Conservation (phyloP, 768 basidiomycete genomes). For the Boletus reticulatus region DNA sequence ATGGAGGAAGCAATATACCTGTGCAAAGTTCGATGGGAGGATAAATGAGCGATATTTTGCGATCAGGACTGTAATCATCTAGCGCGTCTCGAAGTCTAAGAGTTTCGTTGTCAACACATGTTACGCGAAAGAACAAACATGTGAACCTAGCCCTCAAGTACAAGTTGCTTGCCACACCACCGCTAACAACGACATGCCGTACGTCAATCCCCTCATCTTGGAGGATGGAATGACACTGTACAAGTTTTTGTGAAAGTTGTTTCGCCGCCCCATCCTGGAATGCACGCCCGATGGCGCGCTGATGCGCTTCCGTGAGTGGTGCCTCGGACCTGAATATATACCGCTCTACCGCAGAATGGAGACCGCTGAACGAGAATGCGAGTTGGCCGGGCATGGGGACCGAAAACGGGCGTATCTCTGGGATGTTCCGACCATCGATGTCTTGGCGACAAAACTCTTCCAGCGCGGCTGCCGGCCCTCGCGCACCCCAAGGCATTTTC, state of each 20-base stretch:
- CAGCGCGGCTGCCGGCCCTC: constrained; percentile 78
- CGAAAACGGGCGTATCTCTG: constrained; percentile 40
- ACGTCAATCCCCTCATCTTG: constrained; percentile 49
- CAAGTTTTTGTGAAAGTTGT: constrained; percentile 76
- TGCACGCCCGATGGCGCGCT: constrained; percentile 53
- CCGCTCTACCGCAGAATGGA: constrained; percentile 70
- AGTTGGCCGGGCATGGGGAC: constrained; percentile 52
- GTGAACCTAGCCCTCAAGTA: constrained; percentile 64
- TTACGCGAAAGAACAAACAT: not conserved
- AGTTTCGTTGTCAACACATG: not conserved
- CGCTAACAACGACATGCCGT: constrained; percentile 74
- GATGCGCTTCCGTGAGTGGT: constrained; percentile 25
- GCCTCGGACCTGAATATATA: constrained; percentile 43
- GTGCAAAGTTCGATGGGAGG: constrained; percentile 84
- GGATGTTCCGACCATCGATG: constrained; percentile 17
- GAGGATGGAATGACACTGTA: constrained; percentile 32
- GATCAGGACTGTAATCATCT: constrained; percentile 22
- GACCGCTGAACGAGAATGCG: constrained; percentile 75
- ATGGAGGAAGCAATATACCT: constrained; percentile 41
- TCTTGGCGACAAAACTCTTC: constrained; percentile 60
- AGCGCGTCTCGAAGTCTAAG: constrained; percentile 35
- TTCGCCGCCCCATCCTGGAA: constrained; percentile 72
- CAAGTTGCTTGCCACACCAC: constrained; percentile 89
- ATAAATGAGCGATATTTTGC: constrained; percentile 52
- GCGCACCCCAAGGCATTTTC: constrained; percentile 55